Evolutionary conservation across 148 eudicot genomes (phyloP).

Genomic region (Linanthus parryae): DNA sequence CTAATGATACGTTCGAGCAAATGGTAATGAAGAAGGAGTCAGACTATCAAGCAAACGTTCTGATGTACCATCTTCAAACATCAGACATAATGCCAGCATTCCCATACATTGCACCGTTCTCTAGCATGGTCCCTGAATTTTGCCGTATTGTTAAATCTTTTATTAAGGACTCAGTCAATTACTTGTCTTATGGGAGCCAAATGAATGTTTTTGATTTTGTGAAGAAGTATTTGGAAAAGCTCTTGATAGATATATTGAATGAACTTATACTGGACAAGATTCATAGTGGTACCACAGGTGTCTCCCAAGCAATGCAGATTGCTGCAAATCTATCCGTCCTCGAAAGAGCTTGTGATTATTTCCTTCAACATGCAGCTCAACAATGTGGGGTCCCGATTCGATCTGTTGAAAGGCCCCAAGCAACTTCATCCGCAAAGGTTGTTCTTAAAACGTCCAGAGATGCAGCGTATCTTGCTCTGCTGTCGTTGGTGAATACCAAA

Average conservation of each 20-base stretch:
- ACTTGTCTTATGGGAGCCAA: constrained; percentile 71
- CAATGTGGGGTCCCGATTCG: constrained; percentile 66
- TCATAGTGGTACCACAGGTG: constrained; percentile 54
- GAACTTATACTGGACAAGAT: constrained; percentile 61
- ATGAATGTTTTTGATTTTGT: constrained; percentile 59
- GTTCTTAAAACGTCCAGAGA: constrained; percentile 81
- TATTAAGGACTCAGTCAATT: constrained; percentile 76
- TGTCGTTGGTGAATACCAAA: constrained; percentile 59
- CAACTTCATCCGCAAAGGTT: constrained; percentile 65
- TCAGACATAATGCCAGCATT: constrained; percentile 93
- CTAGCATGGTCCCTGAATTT: constrained; percentile 81
- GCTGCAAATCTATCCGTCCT: constrained; percentile 84
- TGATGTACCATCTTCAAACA: constrained; percentile 70
- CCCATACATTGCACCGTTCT: constrained; percentile 91
- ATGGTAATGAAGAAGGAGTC: constrained; percentile 87
- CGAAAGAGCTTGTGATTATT: constrained; percentile 84
- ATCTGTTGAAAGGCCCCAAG: constrained; percentile 52
- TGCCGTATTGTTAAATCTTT: constrained; percentile 79
- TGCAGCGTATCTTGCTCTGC: constrained; percentile 69
- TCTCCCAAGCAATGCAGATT: constrained; percentile 88
- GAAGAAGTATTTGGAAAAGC: constrained; percentile 70
- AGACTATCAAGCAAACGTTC: constrained; percentile 68
- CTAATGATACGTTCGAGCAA: constrained; percentile 55
- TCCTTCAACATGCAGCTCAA: constrained; percentile 68
- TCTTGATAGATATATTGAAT: constrained; percentile 76